Evolutionary conservation across 2,329 filamentous ascomycete species (phyloP).

Genomic region (Penicillium janthinellum): DNA sequence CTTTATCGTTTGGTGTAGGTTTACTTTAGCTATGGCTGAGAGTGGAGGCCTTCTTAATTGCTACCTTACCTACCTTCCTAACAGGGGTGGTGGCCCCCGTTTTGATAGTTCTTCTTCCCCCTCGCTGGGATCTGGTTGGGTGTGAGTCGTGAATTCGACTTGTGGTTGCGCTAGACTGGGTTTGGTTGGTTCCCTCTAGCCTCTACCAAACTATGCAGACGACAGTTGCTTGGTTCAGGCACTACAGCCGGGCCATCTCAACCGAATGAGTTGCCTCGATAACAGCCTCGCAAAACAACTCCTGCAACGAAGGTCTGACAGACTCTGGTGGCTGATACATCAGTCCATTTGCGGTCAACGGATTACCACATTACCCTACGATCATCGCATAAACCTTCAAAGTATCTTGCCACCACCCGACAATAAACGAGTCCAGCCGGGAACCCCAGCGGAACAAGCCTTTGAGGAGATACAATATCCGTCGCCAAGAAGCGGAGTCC

Average conservation of each 20-base stretch:
- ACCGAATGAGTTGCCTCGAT: background rate
- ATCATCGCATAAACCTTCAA: background rate
- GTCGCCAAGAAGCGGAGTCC: background rate
- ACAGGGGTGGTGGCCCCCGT: background rate
- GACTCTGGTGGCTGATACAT: background rate
- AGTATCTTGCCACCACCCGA: background rate
- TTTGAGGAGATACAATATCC: background rate
- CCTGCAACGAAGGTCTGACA: background rate
- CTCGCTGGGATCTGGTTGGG: background rate
- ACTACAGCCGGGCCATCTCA: background rate
- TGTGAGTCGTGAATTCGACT: background rate
- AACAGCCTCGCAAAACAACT: background rate
- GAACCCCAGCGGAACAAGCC: background rate
- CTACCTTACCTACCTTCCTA: background rate
- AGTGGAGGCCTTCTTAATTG: background rate
- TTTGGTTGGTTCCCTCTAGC: background rate
- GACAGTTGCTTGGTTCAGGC: background rate
- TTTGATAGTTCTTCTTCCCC: background rate
- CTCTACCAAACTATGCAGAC: background rate
- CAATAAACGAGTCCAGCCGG: background rate
- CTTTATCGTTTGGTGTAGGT: background rate
- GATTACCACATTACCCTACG: background rate
- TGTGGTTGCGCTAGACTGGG: background rate
- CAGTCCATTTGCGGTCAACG: background rate
- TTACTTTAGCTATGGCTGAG: background rate